Conservation (phyloP, 805 yeast genomes). For the Saccharomyces paradoxus region DNA sequence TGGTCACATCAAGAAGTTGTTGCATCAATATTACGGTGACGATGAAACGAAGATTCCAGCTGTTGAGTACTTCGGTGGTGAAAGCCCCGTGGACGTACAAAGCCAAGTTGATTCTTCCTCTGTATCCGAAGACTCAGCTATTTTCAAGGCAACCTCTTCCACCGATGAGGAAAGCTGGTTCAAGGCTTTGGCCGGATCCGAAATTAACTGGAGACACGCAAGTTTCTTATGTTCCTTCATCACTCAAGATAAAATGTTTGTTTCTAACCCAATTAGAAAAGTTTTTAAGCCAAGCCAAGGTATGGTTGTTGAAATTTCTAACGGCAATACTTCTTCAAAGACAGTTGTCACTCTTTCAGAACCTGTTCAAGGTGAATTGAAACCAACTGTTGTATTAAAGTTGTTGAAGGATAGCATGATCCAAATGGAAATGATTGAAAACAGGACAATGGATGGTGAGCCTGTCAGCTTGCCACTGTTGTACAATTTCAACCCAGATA, state of each 20-base stretch:
- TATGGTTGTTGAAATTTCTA: conserved; percentile 52
- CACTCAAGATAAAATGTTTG: conserved; percentile 79
- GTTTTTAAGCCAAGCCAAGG: conserved; percentile 69
- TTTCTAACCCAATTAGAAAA: conserved; percentile 68
- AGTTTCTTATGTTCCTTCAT: conserved; percentile 69
- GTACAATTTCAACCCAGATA: conserved; percentile 70
- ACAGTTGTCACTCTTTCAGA: conserved; percentile 61
- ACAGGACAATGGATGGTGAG: conserved; percentile 70
- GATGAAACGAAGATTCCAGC: conserved; percentile 71
- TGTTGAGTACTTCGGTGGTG: conserved; percentile 83
- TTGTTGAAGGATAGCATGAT: conserved; percentile 46
- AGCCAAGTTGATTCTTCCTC: background rate
- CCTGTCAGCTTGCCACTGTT: conserved; percentile 71
- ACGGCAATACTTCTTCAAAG: conserved; percentile 44
- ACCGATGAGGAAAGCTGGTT: conserved; percentile 56
- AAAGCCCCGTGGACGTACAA: conserved; percentile 37
- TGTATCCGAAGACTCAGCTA: conserved; percentile 26
- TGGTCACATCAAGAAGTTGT: conserved; percentile 69
- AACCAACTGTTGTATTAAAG: conserved; percentile 58
- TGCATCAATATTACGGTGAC: conserved; percentile 61
- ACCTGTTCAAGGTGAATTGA: conserved; percentile 59
- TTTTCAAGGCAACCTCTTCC: conserved; percentile 34
- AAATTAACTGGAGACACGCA: conserved; percentile 85
- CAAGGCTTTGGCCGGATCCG: conserved; percentile 67
- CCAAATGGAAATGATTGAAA: conserved; percentile 70